Evolutionary conservation across 768 basidiomycete species (phyloP).

Genomic region (Leccinellum albellum): DNA sequence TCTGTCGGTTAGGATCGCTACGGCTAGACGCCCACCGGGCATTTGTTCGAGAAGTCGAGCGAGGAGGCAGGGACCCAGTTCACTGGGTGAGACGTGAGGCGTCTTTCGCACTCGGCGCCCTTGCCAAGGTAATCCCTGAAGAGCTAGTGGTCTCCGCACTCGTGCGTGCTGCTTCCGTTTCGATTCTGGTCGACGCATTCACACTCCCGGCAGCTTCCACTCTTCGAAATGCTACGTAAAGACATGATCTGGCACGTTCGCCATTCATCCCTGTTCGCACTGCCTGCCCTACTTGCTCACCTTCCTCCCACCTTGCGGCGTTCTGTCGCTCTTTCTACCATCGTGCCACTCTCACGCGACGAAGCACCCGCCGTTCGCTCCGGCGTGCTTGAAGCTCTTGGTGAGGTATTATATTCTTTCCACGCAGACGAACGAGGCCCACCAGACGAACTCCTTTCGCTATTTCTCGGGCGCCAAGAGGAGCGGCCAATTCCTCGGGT

Average conservation of each 20-base stretch:
- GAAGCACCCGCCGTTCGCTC: conserved; percentile 64
- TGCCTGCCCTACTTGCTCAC: conserved; percentile 74
- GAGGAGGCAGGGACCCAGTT: conserved; percentile 59
- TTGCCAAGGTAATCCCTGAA: conserved; percentile 83
- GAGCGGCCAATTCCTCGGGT: conserved; percentile 36
- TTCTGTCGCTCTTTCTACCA: conserved; percentile 60
- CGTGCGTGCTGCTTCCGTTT: conserved; percentile 38
- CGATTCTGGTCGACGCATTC: background rate
- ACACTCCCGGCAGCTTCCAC: conserved; percentile 56
- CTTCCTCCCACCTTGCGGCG: conserved; percentile 57
- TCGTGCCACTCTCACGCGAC: conserved; percentile 62
- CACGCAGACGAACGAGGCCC: conserved; percentile 57
- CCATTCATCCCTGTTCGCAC: conserved; percentile 80
- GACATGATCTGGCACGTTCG: conserved; percentile 82
- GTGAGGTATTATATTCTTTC: conserved; percentile 87
- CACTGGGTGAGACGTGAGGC: conserved; percentile 85
- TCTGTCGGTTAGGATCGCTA: conserved; percentile 43
- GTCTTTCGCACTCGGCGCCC: conserved; percentile 80
- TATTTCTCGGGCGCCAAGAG: conserved; percentile 68
- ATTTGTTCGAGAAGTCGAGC: conserved; percentile 72
- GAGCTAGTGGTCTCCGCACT: conserved; percentile 63
- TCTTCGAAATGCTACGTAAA: conserved; percentile 65
- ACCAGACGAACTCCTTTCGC: conserved; percentile 66
- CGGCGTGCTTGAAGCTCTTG: conserved; percentile 81
- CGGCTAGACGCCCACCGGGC: conserved; percentile 52